Conservation (phyloP, 2,329 filamentous ascomycete genomes). For the Paraphoma sp. region DNA sequence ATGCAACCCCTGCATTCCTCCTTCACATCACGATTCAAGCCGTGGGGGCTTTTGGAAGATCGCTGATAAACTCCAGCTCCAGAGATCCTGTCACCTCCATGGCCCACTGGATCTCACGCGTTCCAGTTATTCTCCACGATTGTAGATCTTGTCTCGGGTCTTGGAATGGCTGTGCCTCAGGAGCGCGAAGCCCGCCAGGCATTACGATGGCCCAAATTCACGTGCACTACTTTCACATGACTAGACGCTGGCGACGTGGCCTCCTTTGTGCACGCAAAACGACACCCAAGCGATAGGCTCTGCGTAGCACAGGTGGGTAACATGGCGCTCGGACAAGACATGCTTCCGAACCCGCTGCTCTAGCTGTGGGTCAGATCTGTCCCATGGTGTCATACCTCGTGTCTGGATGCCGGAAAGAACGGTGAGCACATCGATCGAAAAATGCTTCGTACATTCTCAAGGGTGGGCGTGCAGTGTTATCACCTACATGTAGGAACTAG, state of each 20-base stretch:
- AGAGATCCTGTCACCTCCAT: constrained; percentile 1
- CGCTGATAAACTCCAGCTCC: background rate
- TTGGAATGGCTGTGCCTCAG: background rate
- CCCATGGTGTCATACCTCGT: constrained; percentile 13
- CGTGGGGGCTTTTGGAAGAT: constrained; percentile 13
- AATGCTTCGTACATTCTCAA: no score
- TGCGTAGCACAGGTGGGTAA: constrained; percentile 4
- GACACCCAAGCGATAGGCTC: constrained; percentile 10
- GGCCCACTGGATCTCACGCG: constrained; percentile 14
- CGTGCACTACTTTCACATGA: constrained; percentile 6
- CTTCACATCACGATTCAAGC: constrained; percentile 7
- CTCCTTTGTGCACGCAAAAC: constrained; percentile 3
- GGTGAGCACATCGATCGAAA: background rate
- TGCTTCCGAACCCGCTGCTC: constrained; percentile 5
- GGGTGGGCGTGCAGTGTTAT: background rate
- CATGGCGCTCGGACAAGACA: constrained; percentile 4
- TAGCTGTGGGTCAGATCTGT: constrained; percentile 7
- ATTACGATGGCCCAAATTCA: background rate
- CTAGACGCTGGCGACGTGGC: constrained; percentile 11
- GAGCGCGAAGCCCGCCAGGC: background rate
- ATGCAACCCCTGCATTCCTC: constrained; percentile 20
- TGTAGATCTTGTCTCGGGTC: background rate
- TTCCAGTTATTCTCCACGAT: constrained; percentile 18
- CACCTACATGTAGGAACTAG: background rate
- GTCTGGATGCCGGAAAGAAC: background rate